These are phyloP conservation scores for Solanum chilense DNA, from an alignment of 257 asterid genomes.

Conservation along the genomic window DNA sequence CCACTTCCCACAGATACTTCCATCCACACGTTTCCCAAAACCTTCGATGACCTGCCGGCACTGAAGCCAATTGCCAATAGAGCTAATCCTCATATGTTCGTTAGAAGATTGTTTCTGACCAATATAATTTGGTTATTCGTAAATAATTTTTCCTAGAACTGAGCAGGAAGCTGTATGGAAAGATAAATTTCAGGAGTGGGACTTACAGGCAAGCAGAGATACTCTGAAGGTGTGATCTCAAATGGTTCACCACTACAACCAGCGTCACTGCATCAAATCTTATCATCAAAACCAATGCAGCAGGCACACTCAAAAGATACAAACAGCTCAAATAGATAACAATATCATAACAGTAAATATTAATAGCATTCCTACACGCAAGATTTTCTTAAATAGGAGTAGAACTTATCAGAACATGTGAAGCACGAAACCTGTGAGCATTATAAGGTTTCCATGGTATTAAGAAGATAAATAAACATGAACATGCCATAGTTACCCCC, in stretches of 20 bases:
- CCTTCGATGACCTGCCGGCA: constrained; percentile 58
- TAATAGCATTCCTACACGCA: not conserved
- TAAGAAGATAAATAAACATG: not conserved
- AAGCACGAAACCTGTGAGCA: not conserved
- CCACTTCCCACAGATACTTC: constrained; percentile 76
- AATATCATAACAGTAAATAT: not conserved
- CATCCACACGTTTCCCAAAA: constrained; percentile 45
- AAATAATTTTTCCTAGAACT: constrained; percentile 7
- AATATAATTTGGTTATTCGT: constrained; percentile 2
- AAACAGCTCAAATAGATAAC: not conserved
- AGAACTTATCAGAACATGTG: not conserved
- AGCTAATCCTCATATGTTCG: constrained; percentile 19
- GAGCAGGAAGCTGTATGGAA: not conserved
- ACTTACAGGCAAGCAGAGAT: constrained; percentile 35
- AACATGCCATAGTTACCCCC: not conserved
- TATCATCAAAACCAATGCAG: constrained; percentile 10
- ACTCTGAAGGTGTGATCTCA: constrained; percentile 19
- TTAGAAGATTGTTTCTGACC: constrained; percentile 27
- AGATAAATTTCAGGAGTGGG: constrained; percentile 4
- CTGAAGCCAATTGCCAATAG: constrained; percentile 86
- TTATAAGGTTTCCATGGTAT: not conserved
- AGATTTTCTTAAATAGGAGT: not conserved
- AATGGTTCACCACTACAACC: constrained; percentile 38
- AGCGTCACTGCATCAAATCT: constrained; percentile 36
- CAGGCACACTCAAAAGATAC: not conserved